Conservation (phyloP, 805 yeast species). For the Sungouiella thailandica region DNA sequence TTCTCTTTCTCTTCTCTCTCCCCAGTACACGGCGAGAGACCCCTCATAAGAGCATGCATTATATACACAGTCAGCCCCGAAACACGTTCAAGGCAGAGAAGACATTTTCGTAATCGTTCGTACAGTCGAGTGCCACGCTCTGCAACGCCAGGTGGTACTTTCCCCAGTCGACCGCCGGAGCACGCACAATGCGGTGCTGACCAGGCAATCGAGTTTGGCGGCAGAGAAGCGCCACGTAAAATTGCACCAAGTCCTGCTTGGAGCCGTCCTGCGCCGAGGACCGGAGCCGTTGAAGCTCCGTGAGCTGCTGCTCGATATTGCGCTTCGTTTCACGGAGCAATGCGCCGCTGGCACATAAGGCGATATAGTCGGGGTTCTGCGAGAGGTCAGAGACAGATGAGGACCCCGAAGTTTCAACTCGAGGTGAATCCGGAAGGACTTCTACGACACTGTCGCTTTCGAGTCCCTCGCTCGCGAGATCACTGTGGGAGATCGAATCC, state of each 20-base stretch:
- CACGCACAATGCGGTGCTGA: constrained; percentile 26
- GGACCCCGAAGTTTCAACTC: too few species aligned
- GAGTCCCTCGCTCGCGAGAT: too few species aligned
- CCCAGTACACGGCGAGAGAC: too few species aligned
- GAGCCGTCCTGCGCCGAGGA: constrained; percentile 10
- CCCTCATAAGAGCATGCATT: background rate
- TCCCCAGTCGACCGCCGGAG: constrained; percentile 35
- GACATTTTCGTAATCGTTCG: constrained; percentile 13
- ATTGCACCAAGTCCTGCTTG: constrained; percentile 26
- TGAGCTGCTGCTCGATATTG: constrained; percentile 26
- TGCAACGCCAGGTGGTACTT: constrained; percentile 29
- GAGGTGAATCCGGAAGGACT: too few species aligned
- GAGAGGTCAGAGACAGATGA: constrained; percentile 10
- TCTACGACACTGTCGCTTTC: too few species aligned
- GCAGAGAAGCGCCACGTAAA: constrained; percentile 30
- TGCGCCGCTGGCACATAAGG: constrained; percentile 29
- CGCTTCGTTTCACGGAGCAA: constrained; percentile 20
- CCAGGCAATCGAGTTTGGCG: constrained; percentile 31
- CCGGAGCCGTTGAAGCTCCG: constrained; percentile 23
- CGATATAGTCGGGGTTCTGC: constrained; percentile 32
- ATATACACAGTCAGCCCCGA: constrained; percentile 5
- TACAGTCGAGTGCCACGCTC: constrained; percentile 18
- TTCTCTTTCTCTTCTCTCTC: too few species aligned
- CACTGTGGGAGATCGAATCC: too few species aligned
- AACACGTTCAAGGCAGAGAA: constrained; percentile 14